Evolutionary conservation across 2,329 filamentous ascomycete species (phyloP).

Genomic region (Lasiodiplodia gonubiensis): DNA sequence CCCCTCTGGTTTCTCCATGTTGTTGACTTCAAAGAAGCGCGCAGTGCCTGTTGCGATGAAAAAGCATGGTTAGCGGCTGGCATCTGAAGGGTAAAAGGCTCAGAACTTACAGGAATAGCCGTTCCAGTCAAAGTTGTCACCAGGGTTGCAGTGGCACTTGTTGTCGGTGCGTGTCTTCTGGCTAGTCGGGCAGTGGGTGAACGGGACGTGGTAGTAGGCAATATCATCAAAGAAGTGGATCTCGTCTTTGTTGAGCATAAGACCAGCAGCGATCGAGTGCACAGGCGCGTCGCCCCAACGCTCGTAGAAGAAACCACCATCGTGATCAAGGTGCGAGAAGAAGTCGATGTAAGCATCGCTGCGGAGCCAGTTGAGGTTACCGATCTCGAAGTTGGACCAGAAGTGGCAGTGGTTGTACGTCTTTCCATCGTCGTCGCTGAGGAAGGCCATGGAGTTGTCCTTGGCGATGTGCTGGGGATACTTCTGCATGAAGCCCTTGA

Average conservation of each 20-base stretch:
- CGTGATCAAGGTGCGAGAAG: conserved; percentile 84
- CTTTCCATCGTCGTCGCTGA: conserved; percentile 89
- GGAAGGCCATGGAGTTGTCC: conserved; percentile 86
- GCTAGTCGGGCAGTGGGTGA: conserved; percentile 94
- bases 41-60: conserved; percentile 70
- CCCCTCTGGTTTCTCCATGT: conserved; percentile 80
- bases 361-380: conserved; percentile 90
- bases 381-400: conserved; percentile 99
- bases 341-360: conserved; percentile 88
- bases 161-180: conserved; percentile 83
- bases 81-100: not conserved
- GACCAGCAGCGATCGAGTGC: conserved; percentile 90
- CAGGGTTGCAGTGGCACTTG: conserved; percentile 92
- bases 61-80: conserved; percentile 30
- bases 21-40: conserved; percentile 83
- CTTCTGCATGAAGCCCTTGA: conserved; percentile 90
- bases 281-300: conserved; percentile 97
- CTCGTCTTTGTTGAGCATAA: conserved; percentile 89
- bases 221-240: conserved; percentile 99
- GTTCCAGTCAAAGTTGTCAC: conserved; percentile 99
- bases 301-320: conserved; percentile 98
- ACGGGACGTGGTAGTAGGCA: conserved; percentile 96
- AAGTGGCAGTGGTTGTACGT: conserved; percentile 98
- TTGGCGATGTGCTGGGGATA: conserved; percentile 86
- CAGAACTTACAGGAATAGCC: conserved; percentile 83